Evolutionary conservation across 164 flowering plant species (phyloP).

Genomic region (Santalum album): DNA sequence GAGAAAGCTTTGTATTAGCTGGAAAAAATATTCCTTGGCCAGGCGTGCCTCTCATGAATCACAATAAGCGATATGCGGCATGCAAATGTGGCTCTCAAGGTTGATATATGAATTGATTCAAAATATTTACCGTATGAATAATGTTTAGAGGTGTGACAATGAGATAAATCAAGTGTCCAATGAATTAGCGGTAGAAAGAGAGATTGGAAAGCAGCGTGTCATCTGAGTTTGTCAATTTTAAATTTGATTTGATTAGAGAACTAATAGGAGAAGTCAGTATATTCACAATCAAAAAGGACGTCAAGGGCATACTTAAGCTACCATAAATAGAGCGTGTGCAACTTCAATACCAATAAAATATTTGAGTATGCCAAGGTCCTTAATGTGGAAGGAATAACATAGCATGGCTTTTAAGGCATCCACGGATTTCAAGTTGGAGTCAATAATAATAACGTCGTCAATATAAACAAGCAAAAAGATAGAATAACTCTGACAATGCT

Average conservation of each 20-base stretch:
- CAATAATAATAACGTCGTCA: no score
- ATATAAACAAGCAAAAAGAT: no score
- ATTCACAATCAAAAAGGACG: not conserved
- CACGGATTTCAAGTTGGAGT: no score
- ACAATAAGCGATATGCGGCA: not conserved
- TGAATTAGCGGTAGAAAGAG: not conserved
- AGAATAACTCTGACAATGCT: no score
- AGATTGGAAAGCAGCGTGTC: not conserved
- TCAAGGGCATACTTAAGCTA: not conserved
- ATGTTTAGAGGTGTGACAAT: no score
- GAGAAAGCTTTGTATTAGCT: not conserved
- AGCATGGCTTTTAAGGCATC: no score
- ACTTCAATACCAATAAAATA: constrained; percentile 1
- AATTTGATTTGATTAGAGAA: not conserved
- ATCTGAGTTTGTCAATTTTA: not conserved
- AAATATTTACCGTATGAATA: no score
- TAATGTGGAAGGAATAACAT: not conserved
- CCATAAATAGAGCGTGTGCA: not conserved
- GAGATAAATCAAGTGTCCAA: not conserved
- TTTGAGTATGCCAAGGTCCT: not conserved
- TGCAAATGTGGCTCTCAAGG: no score
- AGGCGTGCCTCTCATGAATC: no score
- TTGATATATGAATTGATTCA: no score
- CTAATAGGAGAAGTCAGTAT: not conserved
- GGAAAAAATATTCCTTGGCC: not conserved